Conservation (phyloP, 2,329 filamentous ascomycete species). For the Nakataea oryzae region DNA sequence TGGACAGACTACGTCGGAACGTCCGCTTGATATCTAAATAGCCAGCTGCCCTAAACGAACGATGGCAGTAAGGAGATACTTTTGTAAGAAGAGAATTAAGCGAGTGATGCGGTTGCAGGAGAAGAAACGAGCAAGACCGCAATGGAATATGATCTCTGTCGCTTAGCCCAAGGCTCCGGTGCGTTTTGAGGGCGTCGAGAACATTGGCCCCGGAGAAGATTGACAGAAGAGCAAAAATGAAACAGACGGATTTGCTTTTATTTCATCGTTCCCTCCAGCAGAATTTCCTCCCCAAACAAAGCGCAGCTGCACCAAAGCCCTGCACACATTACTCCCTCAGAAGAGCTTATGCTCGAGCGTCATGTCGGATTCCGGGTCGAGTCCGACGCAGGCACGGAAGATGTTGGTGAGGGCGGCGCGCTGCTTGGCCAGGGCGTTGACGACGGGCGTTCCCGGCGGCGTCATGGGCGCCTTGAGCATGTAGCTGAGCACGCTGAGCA, state of each 20-base stretch:
- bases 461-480: slow-evolving; percentile 97
- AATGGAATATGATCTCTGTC: too few relatives aligned
- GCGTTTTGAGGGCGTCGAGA: too few relatives aligned
- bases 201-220: not conserved
- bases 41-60: not conserved
- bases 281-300: not conserved
- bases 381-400: slow-evolving; percentile 92
- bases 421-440: slow-evolving; percentile 95
- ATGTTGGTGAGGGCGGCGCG: slow-evolving; percentile 92
- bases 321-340: slow-evolving; percentile 25
- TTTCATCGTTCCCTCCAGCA: not conserved
- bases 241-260: not conserved
- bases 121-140: not conserved
- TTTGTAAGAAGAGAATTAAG: not conserved
- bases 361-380: slow-evolving; percentile 98
- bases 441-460: slow-evolving; percentile 85
- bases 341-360: slow-evolving; percentile 98
- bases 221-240: not conserved
- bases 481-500: slow-evolving; percentile 94
- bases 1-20: too few relatives aligned
- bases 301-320: too few relatives aligned
- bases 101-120: not conserved
- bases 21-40: too few relatives aligned
- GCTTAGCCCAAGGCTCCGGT: too few relatives aligned
- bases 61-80: not conserved